Evolutionary conservation across 108 stramenopile species (phyloP), one percentile per base, ranked within the genome.

Genomic region (Epithemia pelagica): DNA sequence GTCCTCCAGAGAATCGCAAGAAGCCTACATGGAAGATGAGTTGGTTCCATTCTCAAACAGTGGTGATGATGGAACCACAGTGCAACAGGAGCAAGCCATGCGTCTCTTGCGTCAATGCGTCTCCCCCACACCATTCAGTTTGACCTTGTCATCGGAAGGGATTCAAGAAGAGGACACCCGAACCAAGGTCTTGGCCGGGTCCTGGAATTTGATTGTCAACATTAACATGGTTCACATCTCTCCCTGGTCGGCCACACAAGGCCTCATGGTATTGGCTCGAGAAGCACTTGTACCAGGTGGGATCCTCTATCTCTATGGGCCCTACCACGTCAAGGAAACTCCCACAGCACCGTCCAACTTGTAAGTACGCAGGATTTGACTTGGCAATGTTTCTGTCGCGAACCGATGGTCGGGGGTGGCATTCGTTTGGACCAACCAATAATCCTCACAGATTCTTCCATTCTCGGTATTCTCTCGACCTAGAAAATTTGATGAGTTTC

Each of bases 221-320:
- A 88, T 89, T 64, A 94, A 94, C 66, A 89, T 94, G 90, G 88
- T 91, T 37, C 93, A 94, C 70, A 91, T 94, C 28, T 77, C 85
- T 8, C 90, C 93, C 1, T 94, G 90, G 90, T 68, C 70, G 31
- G 93, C 90, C 1, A 94, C 90, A 1, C 22, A 82, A 28, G 93
- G 90, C 10, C 64, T 94, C 56, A 76, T 94, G 83, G 75, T 82
- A 58, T 54, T 78, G 30, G 83, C 88, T 1, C 73, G 69, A 2
- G 66, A 74, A 60, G 46, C 60, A 21, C 69, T 89, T 54, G 51
- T 58, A 46, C 30, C 57, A 2, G 82, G 76, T 21, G 93, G 93
- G 0, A 61, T 74, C 18, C 66, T 94, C 52, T 72, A 73, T 33
- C 79, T 81, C 51, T 94, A 94, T 64, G 93, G 93, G 15, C 88